Conservation (phyloP, 164 flowering plant species). For the Houttuynia cordata region DNA sequence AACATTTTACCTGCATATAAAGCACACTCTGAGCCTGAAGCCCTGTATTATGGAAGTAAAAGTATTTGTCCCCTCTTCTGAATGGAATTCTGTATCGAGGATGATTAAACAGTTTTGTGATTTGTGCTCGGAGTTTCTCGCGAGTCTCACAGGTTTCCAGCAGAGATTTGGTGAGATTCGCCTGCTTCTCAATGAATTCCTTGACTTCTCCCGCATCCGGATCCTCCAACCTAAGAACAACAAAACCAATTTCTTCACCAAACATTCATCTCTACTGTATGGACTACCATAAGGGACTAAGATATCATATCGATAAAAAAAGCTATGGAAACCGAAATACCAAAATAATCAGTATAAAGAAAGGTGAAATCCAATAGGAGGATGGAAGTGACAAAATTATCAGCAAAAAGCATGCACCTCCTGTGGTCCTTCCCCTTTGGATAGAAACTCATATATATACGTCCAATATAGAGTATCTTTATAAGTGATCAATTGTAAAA, state of each 20-base stretch:
- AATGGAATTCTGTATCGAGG: constrained; percentile 68
- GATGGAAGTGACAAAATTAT: too few relatives aligned
- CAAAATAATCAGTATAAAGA: not conserved
- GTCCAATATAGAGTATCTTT: too few relatives aligned
- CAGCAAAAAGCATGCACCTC: too few relatives aligned
- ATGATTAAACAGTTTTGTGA: constrained; percentile 61
- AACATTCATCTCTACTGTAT: not conserved
- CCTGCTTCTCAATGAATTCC: constrained; percentile 76
- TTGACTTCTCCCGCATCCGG: constrained; percentile 83
- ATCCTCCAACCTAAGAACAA: constrained; percentile 70
- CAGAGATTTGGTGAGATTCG: constrained; percentile 49
- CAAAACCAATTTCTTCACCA: not conserved
- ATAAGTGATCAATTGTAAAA: too few relatives aligned
- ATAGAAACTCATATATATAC: too few relatives aligned
- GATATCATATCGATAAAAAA: not conserved
- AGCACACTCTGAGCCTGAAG: constrained; percentile 88
- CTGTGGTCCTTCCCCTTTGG: too few relatives aligned
- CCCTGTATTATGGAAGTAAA: constrained; percentile 89
- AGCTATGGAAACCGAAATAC: not conserved
- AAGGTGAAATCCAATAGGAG: too few relatives aligned
- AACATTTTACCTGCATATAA: constrained; percentile 59
- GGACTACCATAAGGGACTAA: not conserved
- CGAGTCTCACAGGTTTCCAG: constrained; percentile 56
- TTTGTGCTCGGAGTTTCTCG: constrained; percentile 54
- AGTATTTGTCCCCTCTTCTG: constrained; percentile 60